Evolutionary conservation across 164 flowering plant species (phyloP).

Genomic region (Vitis riparia): DNA sequence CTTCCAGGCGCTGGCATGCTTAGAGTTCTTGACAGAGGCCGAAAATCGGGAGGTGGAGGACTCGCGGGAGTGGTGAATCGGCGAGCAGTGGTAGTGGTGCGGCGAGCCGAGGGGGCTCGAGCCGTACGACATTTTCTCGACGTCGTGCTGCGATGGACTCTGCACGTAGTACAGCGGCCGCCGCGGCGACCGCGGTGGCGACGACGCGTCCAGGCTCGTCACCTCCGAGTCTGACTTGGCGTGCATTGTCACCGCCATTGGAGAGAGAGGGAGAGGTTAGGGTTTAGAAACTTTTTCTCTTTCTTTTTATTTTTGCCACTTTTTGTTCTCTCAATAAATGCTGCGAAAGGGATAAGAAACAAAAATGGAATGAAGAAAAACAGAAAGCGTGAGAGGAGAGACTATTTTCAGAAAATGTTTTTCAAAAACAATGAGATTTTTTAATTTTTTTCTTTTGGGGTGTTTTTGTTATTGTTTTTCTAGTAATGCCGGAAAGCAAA

Average conservation of each 20-base stretch:
- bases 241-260: slow-evolving; percentile 44
- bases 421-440: no score
- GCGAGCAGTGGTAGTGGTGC: slow-evolving; percentile 70
- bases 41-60: slow-evolving; percentile 89
- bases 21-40: slow-evolving; percentile 53
- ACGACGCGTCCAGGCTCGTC: slow-evolving; percentile 68
- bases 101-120: slow-evolving; percentile 78
- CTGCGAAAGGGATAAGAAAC: no score
- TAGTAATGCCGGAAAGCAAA: no score
- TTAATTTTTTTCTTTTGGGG: no score
- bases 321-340: no score
- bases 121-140: slow-evolving; percentile 77
- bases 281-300: background rate
- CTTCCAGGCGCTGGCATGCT: slow-evolving; percentile 36
- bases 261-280: background rate
- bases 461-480: no score
- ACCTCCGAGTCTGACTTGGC: slow-evolving; percentile 90
- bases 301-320: no score
- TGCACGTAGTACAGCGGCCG: slow-evolving; percentile 85
- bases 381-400: no score
- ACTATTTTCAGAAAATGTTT: no score
- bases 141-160: slow-evolving; percentile 90
- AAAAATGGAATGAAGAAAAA: no score
- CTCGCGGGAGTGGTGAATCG: slow-evolving; percentile 90
- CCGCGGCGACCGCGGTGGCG: slow-evolving; percentile 76